A percentile compares a stretch with the other conserved stretches of the same genome.
Evolutionary conservation across 768 basidiomycete genomes (phyloP).

Genomic region (Gymnopilus dilepis): DNA sequence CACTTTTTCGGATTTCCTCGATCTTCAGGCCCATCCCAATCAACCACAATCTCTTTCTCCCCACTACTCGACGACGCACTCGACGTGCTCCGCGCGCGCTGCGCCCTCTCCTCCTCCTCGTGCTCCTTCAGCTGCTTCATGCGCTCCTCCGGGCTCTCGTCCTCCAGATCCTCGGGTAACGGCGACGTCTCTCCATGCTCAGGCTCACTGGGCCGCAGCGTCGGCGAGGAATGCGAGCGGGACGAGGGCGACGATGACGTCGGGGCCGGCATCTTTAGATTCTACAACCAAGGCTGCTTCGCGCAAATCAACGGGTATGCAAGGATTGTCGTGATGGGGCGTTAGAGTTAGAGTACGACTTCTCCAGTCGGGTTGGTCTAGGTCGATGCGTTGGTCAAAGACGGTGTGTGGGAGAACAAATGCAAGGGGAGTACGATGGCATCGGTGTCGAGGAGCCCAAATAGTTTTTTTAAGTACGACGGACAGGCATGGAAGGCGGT

Average conservation of each 20-base stretch:
- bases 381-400: background rate
- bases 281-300: background rate
- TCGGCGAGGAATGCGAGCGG: background rate
- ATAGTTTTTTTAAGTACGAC: background rate
- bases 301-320: no score
- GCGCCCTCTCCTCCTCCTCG: background rate
- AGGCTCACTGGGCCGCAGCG: background rate
- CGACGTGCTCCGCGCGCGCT: background rate
- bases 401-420: background rate
- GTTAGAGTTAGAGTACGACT: background rate
- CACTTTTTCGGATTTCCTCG: conserved; percentile 65
- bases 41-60: conserved; percentile 44
- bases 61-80: background rate
- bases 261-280: background rate
- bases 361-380: background rate
- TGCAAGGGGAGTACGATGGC: background rate
- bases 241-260: background rate
- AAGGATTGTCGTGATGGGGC: background rate
- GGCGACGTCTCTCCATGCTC: no score
- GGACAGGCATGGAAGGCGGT: background rate
- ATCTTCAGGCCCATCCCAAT: conserved; percentile 70
- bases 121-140: background rate
- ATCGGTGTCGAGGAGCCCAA: background rate
- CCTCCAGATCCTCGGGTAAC: background rate
- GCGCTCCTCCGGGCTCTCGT: background rate